Evolutionary conservation across 345 rosid genomes (phyloP), one percentile per base, ranked within the genome.

Genomic region (Raphanus raphanistrum): DNA sequence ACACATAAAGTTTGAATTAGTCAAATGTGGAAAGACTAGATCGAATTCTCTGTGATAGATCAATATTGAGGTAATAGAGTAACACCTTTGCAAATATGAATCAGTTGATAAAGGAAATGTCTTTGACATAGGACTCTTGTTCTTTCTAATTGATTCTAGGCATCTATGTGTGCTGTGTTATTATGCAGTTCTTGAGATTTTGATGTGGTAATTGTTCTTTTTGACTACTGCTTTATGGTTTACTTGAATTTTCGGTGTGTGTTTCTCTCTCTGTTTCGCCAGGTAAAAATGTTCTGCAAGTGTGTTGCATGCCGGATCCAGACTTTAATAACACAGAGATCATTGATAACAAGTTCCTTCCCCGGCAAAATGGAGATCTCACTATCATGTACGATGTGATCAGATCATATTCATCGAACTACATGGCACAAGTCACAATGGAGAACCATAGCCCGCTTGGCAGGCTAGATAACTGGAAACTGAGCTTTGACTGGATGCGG

Each of bases 401-500:
- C 63, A 87, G 84, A 63, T 85, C 98, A 41, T 90, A 87, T 71
- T 82, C 81, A 35, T 78, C 89, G 0, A 83, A 71, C 71, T 95
- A 95, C 82, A 86, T 86, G 94, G 92, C 94, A 1, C 90, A 88
- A 74, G 94, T 95, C 73, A 63, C 92, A 0, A 88, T 95, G 66
- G 85, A 83, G 50, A 92, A 91, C 81, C 94, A 91, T 74, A 91
- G 84, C 81, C 85, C 91, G 5, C 88, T 95, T 13, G 95, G 98
- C 33, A 90, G 97, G 45, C 87, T 95, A 2, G 99, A 90, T 79
- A 87, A 92, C 81, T 95, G 99, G 99, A 85, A 90, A 63, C 79
- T 95, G 69, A 95, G 97, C 82, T 95, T 91, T 86, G 94, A 92
- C 71, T 95, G 99, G 99, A 91, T 84, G 97, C 76, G 68, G 2